Percentiles rank a stretch among this genome's conserved stretches.
Conservation (phyloP, 1,284 basidiomycete genomes). For the Inonotus hispidus region DNA sequence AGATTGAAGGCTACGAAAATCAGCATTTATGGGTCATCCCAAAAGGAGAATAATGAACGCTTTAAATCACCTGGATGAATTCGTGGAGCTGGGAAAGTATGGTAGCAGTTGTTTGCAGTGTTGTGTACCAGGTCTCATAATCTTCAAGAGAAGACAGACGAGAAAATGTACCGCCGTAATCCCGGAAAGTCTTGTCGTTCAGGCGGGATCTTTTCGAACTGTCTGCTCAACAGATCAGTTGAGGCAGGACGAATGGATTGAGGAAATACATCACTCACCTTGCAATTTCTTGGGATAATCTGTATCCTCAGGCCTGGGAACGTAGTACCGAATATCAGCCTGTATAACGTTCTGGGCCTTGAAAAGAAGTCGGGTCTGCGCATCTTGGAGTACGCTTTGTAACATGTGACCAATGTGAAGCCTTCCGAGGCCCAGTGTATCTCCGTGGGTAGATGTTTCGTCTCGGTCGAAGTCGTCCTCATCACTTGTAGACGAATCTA, state of each 20-base stretch:
- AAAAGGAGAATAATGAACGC: conserved; percentile 21
- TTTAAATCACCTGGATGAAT: conserved; percentile 73
- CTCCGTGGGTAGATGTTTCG: conserved; percentile 34
- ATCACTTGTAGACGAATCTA: conserved; percentile 33
- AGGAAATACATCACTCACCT: conserved; percentile 35
- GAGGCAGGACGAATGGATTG: conserved; percentile 2
- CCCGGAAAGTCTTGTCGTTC: conserved; percentile 53
- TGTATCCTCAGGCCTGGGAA: conserved; percentile 71
- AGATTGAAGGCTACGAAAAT: conserved; percentile 69
- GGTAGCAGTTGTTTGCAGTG: conserved; percentile 80
- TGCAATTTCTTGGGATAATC: conserved; percentile 78
- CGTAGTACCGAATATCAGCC: conserved; percentile 79
- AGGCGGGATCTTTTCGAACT: conserved; percentile 38
- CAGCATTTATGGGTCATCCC: neutral
- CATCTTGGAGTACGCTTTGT: conserved; percentile 88
- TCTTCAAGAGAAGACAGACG: conserved; percentile 66
- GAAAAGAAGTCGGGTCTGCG: conserved; percentile 90
- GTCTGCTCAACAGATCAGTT: conserved; percentile 28
- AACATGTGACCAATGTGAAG: conserved; percentile 71
- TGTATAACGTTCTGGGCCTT: conserved; percentile 89
- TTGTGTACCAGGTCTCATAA: conserved; percentile 86
- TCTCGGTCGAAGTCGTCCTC: conserved; percentile 35
- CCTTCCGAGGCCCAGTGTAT: conserved; percentile 40
- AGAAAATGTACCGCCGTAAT: conserved; percentile 61
- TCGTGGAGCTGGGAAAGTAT: conserved; percentile 83